Evolutionary conservation across 345 rosid species (phyloP), one percentile per base, ranked within the genome.

Genomic region (Eucalyptus fibrosa): DNA sequence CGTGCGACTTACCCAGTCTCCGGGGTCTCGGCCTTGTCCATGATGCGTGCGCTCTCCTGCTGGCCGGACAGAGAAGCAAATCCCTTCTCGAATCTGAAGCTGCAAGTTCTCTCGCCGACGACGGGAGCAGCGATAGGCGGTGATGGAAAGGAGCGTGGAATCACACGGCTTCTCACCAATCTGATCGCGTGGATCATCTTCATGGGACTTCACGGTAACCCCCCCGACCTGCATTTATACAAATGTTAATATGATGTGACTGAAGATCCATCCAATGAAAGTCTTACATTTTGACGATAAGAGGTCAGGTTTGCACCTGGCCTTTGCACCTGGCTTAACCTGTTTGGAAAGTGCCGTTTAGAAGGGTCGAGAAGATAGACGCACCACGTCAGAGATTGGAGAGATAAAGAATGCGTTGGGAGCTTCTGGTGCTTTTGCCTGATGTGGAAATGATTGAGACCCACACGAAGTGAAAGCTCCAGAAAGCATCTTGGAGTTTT

Each of bases 401-500:
- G 83, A 77, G 47, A 7, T 15, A 1, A 23, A 77, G 83, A 37
- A 40, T 77, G 83, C 83, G 9, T 10, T 37, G 83, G 83, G 16
- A 21, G 83, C 16, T 77, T 77, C 83, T 77, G 83, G 83, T 12
- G 83, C 83, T 4, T 21, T 56, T 28, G 47, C 83, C 47, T 40
- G 28, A 24, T 2, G 83, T 11, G 47, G 42, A 77, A 77, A 21
- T 40, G 42, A 19, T 40, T 2, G 45, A 37, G 83, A 37, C 45
- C 83, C 83, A 6, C 83, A 14, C 83, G 47, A 77, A 37, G 82
- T 7, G 45, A 72, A 37, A 37, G 44, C 82, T 72, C 44, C 82
- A 18, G 45, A 72, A 72, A 37, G 26, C 44, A 34, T 5, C 21
- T 7, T 2, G 21, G 37, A 65, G 77, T 0, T 0, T 12, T 13